Evolutionary conservation across 495 filamentous ascomycete species (phyloP), one percentile per base, ranked within the genome.

Genomic region (Penicillium herquei): DNA sequence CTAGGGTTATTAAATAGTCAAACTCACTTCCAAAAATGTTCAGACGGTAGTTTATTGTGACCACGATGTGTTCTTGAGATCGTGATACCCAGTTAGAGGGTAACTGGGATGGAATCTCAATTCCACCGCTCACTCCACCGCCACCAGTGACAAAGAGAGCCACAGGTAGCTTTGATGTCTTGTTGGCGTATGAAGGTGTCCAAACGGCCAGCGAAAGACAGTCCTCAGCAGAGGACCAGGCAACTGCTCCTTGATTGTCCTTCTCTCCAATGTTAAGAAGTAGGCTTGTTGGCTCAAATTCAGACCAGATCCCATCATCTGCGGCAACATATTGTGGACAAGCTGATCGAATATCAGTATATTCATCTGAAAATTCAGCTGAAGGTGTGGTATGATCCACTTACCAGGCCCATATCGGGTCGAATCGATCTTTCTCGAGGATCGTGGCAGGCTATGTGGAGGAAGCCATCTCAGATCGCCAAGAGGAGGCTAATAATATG

Each of bases 21-120:
- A 8, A 4, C 41, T 52, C 26, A 56, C 58, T 59, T 39, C 61
- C 61, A 41, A 64, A 64, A 13, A 64, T 60, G 46, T 64, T 64
- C 35, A 55, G 42, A 14, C 61, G 39, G 37, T 64, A 64, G 33
- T 85, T 85, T 63, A 84, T 70, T 1, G 71, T 64, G 17, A 84
- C 77, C 37, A 85, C 75, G 34, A 87, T 74, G 52, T 83, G 78
- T 46, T 70, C 65, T 55, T 82, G 74, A 10, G 70, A 58, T 2
- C 74, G 62, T 45, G 77, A 59, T 58, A 79, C 75, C 73, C 78
- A 63, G 62, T 69, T 67, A 57, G 73, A 39, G 32, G 72, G 69
- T 55, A 71, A 58, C 68, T 83, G 76, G 40, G 73, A 75, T 6
- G 70, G 71, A 11, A 74, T 67, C 51, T 76, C 70, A 21, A 76